A percentile compares a stretch with the other conserved stretches of the same genome.
Evolutionary conservation across 2,329 filamentous ascomycete genomes (phyloP).

Genomic region (Hortaea sp.): DNA sequence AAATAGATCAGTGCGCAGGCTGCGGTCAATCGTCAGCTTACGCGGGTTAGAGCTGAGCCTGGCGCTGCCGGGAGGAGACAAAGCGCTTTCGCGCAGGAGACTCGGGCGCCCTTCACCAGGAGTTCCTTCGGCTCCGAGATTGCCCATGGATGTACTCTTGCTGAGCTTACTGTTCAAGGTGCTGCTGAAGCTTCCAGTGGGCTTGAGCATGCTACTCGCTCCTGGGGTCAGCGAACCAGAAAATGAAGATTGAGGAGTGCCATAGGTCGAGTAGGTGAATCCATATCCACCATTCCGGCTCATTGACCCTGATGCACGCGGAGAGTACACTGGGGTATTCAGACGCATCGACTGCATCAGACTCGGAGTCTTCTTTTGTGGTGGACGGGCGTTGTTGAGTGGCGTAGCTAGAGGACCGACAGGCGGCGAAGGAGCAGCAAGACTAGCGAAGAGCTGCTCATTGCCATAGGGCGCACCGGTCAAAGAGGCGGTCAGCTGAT

Average conservation of each 20-base stretch:
- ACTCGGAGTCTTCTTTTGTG: conserved; percentile 19
- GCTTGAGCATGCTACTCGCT: conserved; percentile 53
- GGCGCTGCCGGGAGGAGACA: conserved; percentile 48
- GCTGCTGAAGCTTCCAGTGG: conserved; percentile 52
- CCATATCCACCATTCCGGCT: conserved; percentile 55
- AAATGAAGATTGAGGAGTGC: conserved; percentile 52
- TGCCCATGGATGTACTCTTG: conserved; percentile 85
- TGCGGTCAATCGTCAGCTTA: conserved; percentile 84
- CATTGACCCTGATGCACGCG: conserved; percentile 38
- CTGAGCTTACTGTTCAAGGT: conserved; percentile 48
- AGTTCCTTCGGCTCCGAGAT: conserved; percentile 64
- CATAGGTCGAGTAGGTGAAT: conserved; percentile 82
- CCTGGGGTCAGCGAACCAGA: conserved; percentile 54
- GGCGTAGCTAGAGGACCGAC: conserved; percentile 89
- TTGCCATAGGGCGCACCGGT: conserved; percentile 86
- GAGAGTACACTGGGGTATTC: conserved; percentile 69
- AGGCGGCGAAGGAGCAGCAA: conserved; percentile 56
- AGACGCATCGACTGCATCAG: conserved; percentile 20
- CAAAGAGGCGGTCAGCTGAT: conserved; percentile 47
- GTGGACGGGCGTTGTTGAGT: conserved; percentile 52
- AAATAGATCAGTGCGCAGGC: conserved; percentile 62
- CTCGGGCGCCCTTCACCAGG: conserved; percentile 64
- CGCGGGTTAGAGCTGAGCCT: conserved; percentile 68
- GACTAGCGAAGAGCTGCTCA: conserved; percentile 69
- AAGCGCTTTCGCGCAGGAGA: conserved; percentile 74